phyloP scores from a whole-genome alignment of 2,329 filamentous ascomycete species.

The Aspergillus ochraceoroseus region DNA sequence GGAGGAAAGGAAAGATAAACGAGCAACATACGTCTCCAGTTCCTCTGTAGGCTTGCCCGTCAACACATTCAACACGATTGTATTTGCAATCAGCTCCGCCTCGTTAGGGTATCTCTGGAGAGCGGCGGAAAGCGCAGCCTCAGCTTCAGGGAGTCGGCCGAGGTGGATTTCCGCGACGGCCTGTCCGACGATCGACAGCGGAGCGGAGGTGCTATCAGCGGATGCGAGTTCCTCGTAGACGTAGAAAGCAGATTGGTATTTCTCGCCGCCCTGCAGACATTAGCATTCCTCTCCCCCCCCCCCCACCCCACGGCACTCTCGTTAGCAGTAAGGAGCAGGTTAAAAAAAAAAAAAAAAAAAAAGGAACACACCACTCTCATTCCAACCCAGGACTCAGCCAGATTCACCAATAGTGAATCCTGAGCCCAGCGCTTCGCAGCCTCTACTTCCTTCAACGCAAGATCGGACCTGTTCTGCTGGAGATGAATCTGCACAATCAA shows the following conservation, averaged over 20 bases:
- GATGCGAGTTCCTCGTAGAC: slow-evolving; percentile 95
- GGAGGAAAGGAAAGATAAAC: background rate
- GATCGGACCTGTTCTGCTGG: slow-evolving; percentile 82
- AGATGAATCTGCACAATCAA: slow-evolving; percentile 90
- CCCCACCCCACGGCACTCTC: too few species aligned
- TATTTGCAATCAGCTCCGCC: slow-evolving; percentile 73
- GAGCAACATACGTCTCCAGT: slow-evolving; percentile 54
- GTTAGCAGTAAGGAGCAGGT: too few species aligned
- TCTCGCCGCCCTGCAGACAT: slow-evolving; percentile 69
- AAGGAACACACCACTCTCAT: slow-evolving; percentile 64
- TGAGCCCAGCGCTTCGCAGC: slow-evolving; percentile 90
- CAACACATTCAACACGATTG: slow-evolving; percentile 72
- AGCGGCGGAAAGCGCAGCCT: slow-evolving; percentile 77
- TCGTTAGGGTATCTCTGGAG: slow-evolving; percentile 67
- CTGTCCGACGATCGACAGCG: slow-evolving; percentile 74
- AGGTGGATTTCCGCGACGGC: slow-evolving; percentile 89
- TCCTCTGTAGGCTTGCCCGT: slow-evolving; percentile 66
- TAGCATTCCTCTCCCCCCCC: too few species aligned
- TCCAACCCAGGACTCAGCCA: slow-evolving; percentile 93
- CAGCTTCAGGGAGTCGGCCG: slow-evolving; percentile 80
- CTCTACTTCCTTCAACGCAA: slow-evolving; percentile 82
- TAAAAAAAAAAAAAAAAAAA: background rate
- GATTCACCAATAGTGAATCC: slow-evolving; percentile 85
- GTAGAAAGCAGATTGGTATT: slow-evolving; percentile 95
- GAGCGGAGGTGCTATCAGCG: slow-evolving; percentile 71